phyloP scores from a whole-genome alignment of 2,329 filamentous ascomycete species.

The Colletotrichum tamarilloi region DNA sequence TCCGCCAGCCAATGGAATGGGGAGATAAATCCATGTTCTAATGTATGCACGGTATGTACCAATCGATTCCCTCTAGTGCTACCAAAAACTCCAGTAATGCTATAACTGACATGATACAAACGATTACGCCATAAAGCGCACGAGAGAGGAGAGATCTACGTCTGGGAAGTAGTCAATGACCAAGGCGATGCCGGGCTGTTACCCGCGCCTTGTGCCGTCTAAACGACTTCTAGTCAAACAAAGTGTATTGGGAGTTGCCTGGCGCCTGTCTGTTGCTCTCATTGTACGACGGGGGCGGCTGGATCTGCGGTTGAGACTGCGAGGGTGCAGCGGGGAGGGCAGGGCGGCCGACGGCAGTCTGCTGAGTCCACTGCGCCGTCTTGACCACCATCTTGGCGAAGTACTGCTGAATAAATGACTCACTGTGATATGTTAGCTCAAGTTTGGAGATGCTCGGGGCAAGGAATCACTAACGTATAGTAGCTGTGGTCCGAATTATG shows the following conservation, averaged over 20 bases:
- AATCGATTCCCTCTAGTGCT: neutral
- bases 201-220: neutral
- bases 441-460: neutral
- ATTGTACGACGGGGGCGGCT: constrained; percentile 29
- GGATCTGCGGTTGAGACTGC: constrained; percentile 4
- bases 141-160: neutral
- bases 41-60: neutral
- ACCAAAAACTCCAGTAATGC: constrained; percentile 18
- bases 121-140: neutral
- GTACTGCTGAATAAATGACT: constrained; percentile 83
- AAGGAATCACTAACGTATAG: constrained; percentile 70
- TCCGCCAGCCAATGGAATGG: neutral
- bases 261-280: constrained; percentile 31
- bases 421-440: constrained; percentile 54
- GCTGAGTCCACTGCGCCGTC: constrained; percentile 52
- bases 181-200: neutral
- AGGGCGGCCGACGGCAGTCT: constrained; percentile 1
- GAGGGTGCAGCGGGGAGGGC: constrained; percentile 22
- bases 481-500: constrained; percentile 86
- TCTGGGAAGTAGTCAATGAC: neutral
- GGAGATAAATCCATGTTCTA: neutral
- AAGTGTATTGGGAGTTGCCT: constrained; percentile 22
- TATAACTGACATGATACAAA: neutral
- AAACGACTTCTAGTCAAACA: constrained; percentile 33
- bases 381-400: constrained; percentile 76